A percentile compares a stretch with the other conserved stretches of the same genome.
Evolutionary conservation across 1,139 yeast species (phyloP).

Genomic region (Kodamaea fungicola): DNA sequence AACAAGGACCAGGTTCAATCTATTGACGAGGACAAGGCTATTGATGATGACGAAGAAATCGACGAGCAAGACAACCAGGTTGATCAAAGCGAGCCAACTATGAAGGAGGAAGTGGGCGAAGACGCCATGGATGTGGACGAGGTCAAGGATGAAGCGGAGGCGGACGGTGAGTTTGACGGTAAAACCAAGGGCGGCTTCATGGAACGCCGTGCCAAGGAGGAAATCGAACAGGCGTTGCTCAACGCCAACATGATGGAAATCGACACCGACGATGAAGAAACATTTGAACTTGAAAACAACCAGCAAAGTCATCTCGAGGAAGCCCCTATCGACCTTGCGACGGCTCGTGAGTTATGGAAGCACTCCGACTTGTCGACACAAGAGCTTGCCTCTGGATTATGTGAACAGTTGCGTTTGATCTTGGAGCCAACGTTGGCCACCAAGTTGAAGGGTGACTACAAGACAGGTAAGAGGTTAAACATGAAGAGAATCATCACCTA

Average conservation of each 20-base stretch:
- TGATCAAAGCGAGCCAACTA: slow-evolving; percentile 23
- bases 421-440: slow-evolving; percentile 95
- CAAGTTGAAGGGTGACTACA: slow-evolving; percentile 90
- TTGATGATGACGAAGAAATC: slow-evolving; percentile 57
- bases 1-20: slow-evolving; percentile 74
- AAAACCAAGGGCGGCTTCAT: slow-evolving; percentile 51
- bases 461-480: slow-evolving; percentile 93
- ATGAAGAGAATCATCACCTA: slow-evolving; percentile 98
- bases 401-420: slow-evolving; percentile 90
- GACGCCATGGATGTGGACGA: slow-evolving; percentile 23
- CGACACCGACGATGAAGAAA: slow-evolving; percentile 24
- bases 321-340: slow-evolving; percentile 56
- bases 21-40: slow-evolving; percentile 81
- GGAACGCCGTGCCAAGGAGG: slow-evolving; percentile 37
- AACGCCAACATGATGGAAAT: slow-evolving; percentile 24
- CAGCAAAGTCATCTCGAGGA: slow-evolving; percentile 18
- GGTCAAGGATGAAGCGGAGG: slow-evolving; percentile 17
- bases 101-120: slow-evolving; percentile 17
- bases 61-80: slow-evolving; percentile 21
- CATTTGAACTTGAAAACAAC: slow-evolving; percentile 28
- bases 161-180: slow-evolving; percentile 46
- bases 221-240: slow-evolving; percentile 20
- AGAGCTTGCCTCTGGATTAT: slow-evolving; percentile 80
- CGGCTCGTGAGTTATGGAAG: slow-evolving; percentile 78
- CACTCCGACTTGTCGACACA: slow-evolving; percentile 78